Conservation (phyloP, 352 stramenopile species). For the Ophiocytium majus region DNA sequence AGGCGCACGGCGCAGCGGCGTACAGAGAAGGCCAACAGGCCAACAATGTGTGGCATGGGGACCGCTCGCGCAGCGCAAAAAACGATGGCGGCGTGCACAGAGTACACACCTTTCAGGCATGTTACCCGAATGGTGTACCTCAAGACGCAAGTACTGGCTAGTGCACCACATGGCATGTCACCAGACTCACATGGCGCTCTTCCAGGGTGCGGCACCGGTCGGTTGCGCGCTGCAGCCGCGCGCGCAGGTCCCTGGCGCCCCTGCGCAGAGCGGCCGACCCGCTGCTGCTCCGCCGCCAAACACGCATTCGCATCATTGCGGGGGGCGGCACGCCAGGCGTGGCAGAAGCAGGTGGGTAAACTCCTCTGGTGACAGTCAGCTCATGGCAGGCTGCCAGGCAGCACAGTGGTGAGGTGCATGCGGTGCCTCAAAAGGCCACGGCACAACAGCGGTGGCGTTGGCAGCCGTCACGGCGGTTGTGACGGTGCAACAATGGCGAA, state of each 20-base stretch:
- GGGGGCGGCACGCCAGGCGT: too few species aligned
- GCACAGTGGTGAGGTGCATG: neutral
- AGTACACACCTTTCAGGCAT: too few species aligned
- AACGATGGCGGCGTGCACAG: too few species aligned
- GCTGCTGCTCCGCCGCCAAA: neutral
- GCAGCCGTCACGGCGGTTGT: neutral
- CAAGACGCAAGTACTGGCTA: too few species aligned
- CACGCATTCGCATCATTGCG: too few species aligned
- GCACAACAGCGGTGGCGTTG: neutral
- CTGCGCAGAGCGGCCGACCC: neutral
- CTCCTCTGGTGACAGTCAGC: too few species aligned
- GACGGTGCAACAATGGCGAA: neutral
- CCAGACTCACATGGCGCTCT: neutral
- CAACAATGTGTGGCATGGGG: too few species aligned
- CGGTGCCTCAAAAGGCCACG: neutral
- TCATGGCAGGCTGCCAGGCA: neutral
- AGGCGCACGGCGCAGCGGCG: too few species aligned
- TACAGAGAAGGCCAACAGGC: too few species aligned
- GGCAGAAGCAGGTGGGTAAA: too few species aligned
- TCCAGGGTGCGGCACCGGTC: neutral
- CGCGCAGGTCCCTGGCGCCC: neutral
- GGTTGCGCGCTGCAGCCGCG: neutral
- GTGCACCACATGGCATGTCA: neutral
- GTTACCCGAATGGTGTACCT: too few species aligned
- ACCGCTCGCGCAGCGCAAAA: too few species aligned